These are phyloP conservation scores for Balamuthia mandrillaris DNA, from an alignment of 208 protist species.

Conservation along the genomic window DNA sequence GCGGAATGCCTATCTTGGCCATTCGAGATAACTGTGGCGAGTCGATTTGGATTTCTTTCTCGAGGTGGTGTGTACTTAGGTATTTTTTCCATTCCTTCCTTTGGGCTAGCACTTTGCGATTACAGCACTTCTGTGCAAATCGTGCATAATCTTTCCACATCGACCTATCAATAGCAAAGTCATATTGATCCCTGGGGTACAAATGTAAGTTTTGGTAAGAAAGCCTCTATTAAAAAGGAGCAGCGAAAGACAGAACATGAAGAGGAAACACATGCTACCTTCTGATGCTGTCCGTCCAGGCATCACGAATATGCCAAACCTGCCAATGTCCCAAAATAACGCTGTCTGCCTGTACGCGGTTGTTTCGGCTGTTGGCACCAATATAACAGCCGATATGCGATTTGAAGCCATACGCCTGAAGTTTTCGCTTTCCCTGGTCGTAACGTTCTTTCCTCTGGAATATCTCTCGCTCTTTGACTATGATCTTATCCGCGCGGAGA, in stretches of 20 bases:
- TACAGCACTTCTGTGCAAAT: slow-evolving; percentile 17
- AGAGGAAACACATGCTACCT: slow-evolving; percentile 1
- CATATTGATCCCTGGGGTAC: no score
- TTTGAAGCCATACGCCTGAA: no score
- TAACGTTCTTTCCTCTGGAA: no score
- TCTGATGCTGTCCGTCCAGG: neutral
- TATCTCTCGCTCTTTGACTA: neutral
- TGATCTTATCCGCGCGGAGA: neutral
- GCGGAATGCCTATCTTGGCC: slow-evolving; percentile 2
- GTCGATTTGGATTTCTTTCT: slow-evolving; percentile 35
- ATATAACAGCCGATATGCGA: no score
- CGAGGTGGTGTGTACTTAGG: slow-evolving; percentile 7
- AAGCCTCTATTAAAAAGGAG: no score
- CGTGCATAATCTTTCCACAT: neutral
- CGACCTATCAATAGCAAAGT: neutral
- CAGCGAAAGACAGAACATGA: no score
- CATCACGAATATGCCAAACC: slow-evolving; percentile 29
- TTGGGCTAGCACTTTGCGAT: neutral
- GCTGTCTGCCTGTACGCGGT: no score
- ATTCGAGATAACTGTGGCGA: neutral
- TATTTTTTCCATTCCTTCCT: slow-evolving; percentile 34
- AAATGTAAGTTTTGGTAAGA: no score
- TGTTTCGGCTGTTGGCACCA: no score
- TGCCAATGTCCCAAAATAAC: no score
- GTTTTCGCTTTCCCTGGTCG: no score